Base-by-base conservation (phyloP, 1,139 yeast genomes). In the Spencermartinsiella ligniputridi region DNA sequence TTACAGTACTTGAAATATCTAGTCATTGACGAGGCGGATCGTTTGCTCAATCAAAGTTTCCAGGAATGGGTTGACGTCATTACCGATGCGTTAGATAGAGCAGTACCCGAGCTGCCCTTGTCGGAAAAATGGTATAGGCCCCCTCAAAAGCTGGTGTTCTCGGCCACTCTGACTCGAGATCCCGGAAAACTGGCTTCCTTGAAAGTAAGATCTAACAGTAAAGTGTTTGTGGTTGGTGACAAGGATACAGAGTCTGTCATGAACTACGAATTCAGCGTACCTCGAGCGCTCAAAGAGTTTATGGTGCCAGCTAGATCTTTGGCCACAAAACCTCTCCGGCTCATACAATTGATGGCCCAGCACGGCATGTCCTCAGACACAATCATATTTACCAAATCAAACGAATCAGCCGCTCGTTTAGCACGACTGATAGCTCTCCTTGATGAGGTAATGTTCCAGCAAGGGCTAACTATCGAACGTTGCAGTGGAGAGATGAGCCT, bases 21-120 rank as follows among this genome's bases (percentile, higher is more conserved):
- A 54, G 86, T 92, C 2, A 78, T 92, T 35, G 99, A 92, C 67
- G 99, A 92, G 66, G 98, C 97, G 1, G 99, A 92, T 69, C 72
- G 96, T 48, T 70, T 92, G 46, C 73, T 92, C 52, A 88, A 88
- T 60, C 97, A 92, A 62, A 79, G 87, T 24, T 92, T 88, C 65
- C 97, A 92, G 64, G 88, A 88, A 61, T 92, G 99, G 99, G 80
- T 90, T 52, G 75, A 76, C 41, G 72, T 80, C 1, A 68, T 92
- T n/a, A 74, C 83, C 46, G 53, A 67, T 2, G 72, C 74, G 25
- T 62, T 83, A 25, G 77, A 76, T 3, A 36, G 29, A 27, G 35
- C 20, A 4, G 35, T 29, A 32, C 56, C 60, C 2, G 39, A 30
- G 2, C 39, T 41, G 35, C 48, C 52, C 2, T 41, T 46, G 24